A percentile compares a stretch with the other conserved stretches of the same genome.
phyloP scores from a whole-genome alignment of 352 stramenopile genomes.

The Pythium periplocum region DNA sequence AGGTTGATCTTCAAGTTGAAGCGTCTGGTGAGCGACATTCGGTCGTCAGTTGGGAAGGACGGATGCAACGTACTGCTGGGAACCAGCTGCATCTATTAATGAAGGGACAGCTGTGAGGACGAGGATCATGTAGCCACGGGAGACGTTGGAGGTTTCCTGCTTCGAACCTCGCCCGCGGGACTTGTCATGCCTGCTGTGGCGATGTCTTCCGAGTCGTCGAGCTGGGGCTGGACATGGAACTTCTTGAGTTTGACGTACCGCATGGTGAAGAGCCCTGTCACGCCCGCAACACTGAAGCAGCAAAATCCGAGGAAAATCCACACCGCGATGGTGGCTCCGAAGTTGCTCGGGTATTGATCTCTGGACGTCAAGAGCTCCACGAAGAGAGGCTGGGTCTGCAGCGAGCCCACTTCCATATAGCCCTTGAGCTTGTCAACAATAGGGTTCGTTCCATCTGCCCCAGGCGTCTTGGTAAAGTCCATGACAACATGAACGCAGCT shows the following conservation, averaged over 20 bases:
- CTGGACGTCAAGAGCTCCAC: conserved; percentile 34
- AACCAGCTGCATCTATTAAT: too few species aligned
- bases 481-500: conserved; percentile 34
- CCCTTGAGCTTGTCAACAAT: conserved; percentile 49
- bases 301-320: conserved; percentile 65
- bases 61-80: too few species aligned
- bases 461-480: conserved; percentile 29
- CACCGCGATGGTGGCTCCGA: conserved; percentile 41
- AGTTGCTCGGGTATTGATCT: conserved; percentile 30
- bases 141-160: too few species aligned
- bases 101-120: too few species aligned
- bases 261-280: conserved; percentile 26
- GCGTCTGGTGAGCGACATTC: too few species aligned
- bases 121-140: too few species aligned
- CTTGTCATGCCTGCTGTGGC: conserved; percentile 5
- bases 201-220: conserved; percentile 8
- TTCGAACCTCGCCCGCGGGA: background rate
- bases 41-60: too few species aligned
- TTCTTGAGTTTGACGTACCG: conserved; percentile 30
- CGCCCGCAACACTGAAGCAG: conserved; percentile 21
- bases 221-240: conserved; percentile 37
- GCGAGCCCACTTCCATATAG: conserved; percentile 36
- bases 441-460: conserved; percentile 13
- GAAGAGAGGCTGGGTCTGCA: conserved; percentile 40
- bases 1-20: conserved; percentile 2